Base-by-base conservation (phyloP, 2,329 filamentous ascomycete species). In the Colletotrichum sp. region DNA sequence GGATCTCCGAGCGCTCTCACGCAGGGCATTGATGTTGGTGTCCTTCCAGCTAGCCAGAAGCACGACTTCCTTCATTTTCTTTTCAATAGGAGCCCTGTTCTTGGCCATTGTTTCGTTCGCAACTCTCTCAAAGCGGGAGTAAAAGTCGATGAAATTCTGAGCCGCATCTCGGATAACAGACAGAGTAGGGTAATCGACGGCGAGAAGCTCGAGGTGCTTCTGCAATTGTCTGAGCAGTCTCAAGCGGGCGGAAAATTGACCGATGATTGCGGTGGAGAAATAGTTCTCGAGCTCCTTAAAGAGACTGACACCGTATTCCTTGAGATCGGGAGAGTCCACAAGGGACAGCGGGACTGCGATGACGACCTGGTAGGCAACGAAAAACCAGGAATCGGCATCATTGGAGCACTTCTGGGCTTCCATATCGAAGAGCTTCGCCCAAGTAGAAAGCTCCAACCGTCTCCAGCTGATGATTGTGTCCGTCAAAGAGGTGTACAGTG, bases 31-130 rank as follows among this genome's bases (percentile, higher is more conserved):
- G 77, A 99, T 98, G 81, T 99, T 99, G 26, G 95, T 98, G 80
- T 99, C 97, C 83, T 98, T 98, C 98, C 98, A 99, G 84, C 96
- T 98, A 9, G 96, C 96, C 80, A 99, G 88, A 69, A 98, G 92
- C 18, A 99, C 90, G n/a, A 98, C 93, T 79, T 99, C 95, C 82
- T 94, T 96, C 90, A 99, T 95, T 73, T 95, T 93, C 85, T 96
- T 98, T 83, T 99, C 96, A n/a, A 99, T 89, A 0, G 90, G 89
- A 8, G 89, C 87, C 71, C 95, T 92, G n/a, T 93, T 94, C 60
- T 91, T 91, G 24, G 87, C 86, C 44, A 98, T 89, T 2, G 89
- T 86, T 77, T 95, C 93, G 15, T 89, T 86, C 9, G 96, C 91
- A 7, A 90, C 86, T 73, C 89, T 88, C 81, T 94, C 91, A 80